Conservation (phyloP, 345 rosid species). For the Noccaea bulbosa region DNA sequence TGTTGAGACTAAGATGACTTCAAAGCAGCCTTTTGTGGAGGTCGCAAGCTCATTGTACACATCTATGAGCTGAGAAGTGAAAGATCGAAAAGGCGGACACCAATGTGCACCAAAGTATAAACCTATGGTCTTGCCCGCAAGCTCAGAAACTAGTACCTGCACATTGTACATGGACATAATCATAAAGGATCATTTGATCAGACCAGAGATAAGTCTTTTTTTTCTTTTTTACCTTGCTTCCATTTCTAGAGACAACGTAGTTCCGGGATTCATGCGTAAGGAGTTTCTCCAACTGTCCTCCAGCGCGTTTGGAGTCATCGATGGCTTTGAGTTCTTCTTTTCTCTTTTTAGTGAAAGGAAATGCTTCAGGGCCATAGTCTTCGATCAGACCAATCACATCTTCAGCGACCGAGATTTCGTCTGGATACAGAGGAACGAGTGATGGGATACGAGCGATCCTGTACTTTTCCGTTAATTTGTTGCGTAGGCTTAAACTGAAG, state of each 20-base stretch:
- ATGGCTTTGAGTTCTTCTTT: slow-evolving; percentile 61
- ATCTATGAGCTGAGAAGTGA: slow-evolving; percentile 66
- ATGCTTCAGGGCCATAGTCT: slow-evolving; percentile 77
- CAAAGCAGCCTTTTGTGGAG: slow-evolving; percentile 48
- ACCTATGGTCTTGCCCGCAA: slow-evolving; percentile 76
- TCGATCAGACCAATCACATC: slow-evolving; percentile 64
- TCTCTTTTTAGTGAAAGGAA: slow-evolving; percentile 66
- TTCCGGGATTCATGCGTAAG: slow-evolving; percentile 52
- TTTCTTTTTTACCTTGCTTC: slow-evolving; percentile 53
- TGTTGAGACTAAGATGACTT: slow-evolving; percentile 65
- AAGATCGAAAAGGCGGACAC: slow-evolving; percentile 77
- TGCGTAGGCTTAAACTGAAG: slow-evolving; percentile 51
- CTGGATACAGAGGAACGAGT: slow-evolving; percentile 54
- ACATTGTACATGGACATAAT: slow-evolving; percentile 6
- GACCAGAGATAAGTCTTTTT: neutral
- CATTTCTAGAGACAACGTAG: slow-evolving; percentile 53
- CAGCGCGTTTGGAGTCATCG: slow-evolving; percentile 61
- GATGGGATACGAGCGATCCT: slow-evolving; percentile 63
- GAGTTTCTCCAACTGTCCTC: slow-evolving; percentile 67
- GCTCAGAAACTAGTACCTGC: slow-evolving; percentile 61
- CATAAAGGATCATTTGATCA: slow-evolving; percentile 10
- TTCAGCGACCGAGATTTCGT: slow-evolving; percentile 51
- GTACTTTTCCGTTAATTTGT: slow-evolving; percentile 50
- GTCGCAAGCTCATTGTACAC: slow-evolving; percentile 54
- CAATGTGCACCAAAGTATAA: slow-evolving; percentile 77